Base-by-base conservation (phyloP, 225 moss, liverwort and hornwort species). In the Climacium dendroides region DNA sequence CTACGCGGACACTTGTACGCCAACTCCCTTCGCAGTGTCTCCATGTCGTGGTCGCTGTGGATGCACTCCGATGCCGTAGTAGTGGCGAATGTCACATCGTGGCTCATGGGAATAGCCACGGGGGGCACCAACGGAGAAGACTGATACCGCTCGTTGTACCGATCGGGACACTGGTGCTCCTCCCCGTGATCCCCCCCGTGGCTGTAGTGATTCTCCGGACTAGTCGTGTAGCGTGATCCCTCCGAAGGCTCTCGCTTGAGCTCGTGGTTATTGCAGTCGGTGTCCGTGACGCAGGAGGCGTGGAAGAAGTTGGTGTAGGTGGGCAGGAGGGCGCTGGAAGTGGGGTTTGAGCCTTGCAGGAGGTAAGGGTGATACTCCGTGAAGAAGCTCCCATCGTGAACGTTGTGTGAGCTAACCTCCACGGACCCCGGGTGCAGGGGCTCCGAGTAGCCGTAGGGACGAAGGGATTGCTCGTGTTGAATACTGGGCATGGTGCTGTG, bases 261-360 rank as follows among this genome's bases (percentile, higher is more conserved):
- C 35, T 37, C 59, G 11, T 47, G 58, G 75, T 53, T 11, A 9
- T 29, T 48, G 32, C 29, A 48, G 64, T 23, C 25, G 35, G 34
- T 28, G 13, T 82, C 65, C 5, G 52, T 23, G 52, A 66, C 73
- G 78, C 76, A 84, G 64, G 76, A 71, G 19, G 74, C 39, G 87
- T 85, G 83, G 74, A 91, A 87, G 76, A 89, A 87, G 87, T 93
- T 90, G 11, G 90, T 90, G 80, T 87, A 93, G 2, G 87, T 87
- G 3, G 88, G 19, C 73, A 84, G n/a, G 47, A 88, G 59, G 30
- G 35, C 50, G 66, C 47, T 65, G 62, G 73, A 70, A 54, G 87
- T 54, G 30, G 74, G 29, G 59, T 53, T 48, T 16, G 87, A 74
- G 76, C 86, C 72, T 23, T 32, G 80, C 45, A 73, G 58, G 4